Conservation (phyloP, 2,329 filamentous ascomycete genomes). For the Aureobasidium lini region DNA sequence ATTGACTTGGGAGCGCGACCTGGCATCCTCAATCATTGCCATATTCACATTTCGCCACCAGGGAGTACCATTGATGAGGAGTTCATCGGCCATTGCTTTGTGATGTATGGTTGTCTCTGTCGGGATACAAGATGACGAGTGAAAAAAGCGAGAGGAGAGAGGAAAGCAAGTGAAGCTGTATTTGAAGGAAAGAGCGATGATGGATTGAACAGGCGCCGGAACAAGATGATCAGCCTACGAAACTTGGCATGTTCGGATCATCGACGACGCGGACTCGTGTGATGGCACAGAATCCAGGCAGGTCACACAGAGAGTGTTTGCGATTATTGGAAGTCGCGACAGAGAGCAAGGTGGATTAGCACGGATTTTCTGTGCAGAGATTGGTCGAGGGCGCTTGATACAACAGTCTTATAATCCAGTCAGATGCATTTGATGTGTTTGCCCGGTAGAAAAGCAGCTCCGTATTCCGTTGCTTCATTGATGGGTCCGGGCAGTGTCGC, state of each 20-base stretch:
- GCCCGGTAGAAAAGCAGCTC: background rate
- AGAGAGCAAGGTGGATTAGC: too few species aligned
- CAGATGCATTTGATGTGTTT: background rate
- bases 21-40: background rate
- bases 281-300: background rate
- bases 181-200: too few species aligned
- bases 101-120: background rate
- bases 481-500: too few species aligned
- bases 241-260: background rate
- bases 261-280: background rate
- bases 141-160: too few species aligned
- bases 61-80: background rate
- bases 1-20: background rate
- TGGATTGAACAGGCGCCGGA: too few species aligned
- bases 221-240: too few species aligned
- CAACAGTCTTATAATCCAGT: background rate
- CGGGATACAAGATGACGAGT: too few species aligned
- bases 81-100: constrained; percentile 33
- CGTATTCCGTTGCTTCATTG: background rate
- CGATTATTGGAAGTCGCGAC: too few species aligned
- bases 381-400: background rate
- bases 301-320: background rate
- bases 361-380: background rate
- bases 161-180: too few species aligned
- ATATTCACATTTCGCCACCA: constrained; percentile 8